A percentile compares a stretch with the other conserved stretches of the same genome.
Evolutionary conservation across 1,139 yeast genomes (phyloP).

Genomic region (Williopsis jadinii): DNA sequence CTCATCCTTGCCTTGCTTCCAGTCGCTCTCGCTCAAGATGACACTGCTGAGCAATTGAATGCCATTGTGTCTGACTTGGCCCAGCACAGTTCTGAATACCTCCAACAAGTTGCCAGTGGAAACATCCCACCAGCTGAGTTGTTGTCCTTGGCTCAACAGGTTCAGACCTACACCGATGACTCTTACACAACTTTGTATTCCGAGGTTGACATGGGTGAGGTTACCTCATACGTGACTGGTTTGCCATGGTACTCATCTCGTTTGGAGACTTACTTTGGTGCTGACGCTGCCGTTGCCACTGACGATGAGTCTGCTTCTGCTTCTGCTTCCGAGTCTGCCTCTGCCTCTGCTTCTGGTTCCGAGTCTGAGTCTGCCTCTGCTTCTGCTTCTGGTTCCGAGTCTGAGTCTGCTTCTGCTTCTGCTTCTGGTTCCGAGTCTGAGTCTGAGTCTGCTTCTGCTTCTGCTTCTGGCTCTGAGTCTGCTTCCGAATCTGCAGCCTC

Average conservation of each 20-base stretch:
- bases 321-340: constrained; percentile 10
- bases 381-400: constrained; percentile 3
- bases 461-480: constrained; percentile 1
- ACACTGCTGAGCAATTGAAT: constrained; percentile 1
- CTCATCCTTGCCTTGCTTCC: too few relatives aligned
- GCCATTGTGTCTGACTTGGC: constrained; percentile 23
- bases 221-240: constrained; percentile 30
- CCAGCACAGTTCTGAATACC: constrained; percentile 24
- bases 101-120: constrained; percentile 19
- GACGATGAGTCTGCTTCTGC: constrained; percentile 18
- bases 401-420: constrained; percentile 3
- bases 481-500: not conserved
- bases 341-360: constrained; percentile 10
- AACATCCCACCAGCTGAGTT: constrained; percentile 26
- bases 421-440: not conserved
- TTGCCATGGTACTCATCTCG: constrained; percentile 40
- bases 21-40: too few relatives aligned
- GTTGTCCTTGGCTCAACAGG: constrained; percentile 27
- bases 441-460: not conserved
- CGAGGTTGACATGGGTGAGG: constrained; percentile 22
- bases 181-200: constrained; percentile 32
- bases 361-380: constrained; percentile 18
- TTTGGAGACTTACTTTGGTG: constrained; percentile 23
- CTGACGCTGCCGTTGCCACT: constrained; percentile 21
- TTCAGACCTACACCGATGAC: constrained; percentile 34